Evolutionary conservation across 768 basidiomycete species (phyloP).

Genomic region (button mushroom (Agaricus bisporus)): DNA sequence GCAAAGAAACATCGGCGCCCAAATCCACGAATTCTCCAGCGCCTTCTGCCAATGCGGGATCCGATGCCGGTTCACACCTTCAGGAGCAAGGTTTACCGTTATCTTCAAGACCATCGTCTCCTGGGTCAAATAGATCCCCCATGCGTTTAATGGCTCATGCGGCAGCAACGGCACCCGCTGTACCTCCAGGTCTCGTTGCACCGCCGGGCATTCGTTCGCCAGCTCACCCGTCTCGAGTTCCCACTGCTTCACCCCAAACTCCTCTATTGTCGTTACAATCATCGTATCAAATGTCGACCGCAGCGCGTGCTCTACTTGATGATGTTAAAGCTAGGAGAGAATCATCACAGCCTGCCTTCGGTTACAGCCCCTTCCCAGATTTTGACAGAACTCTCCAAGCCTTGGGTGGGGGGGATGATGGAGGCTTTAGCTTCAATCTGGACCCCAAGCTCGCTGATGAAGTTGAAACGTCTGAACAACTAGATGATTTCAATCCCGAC

Average conservation of each 20-base stretch:
- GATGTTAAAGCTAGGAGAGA: constrained; percentile 77
- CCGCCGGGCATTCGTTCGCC: constrained; percentile 64
- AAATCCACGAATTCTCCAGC: constrained; percentile 35
- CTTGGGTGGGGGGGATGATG: constrained; percentile 56
- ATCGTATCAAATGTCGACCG: constrained; percentile 82
- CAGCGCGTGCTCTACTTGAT: constrained; percentile 78
- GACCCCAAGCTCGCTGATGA: constrained; percentile 70
- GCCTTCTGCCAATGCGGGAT: constrained; percentile 43
- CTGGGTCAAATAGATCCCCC: constrained; percentile 26
- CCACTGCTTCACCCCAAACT: constrained; percentile 45
- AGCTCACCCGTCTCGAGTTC: constrained; percentile 40
- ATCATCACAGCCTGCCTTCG: constrained; percentile 31
- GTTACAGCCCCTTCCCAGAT: constrained; percentile 75
- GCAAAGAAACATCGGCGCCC: constrained; percentile 18
- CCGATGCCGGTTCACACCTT: constrained; percentile 41
- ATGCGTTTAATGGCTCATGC: constrained; percentile 27
- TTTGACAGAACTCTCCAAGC: constrained; percentile 80
- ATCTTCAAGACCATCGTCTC: constrained; percentile 31
- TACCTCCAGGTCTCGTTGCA: constrained; percentile 47
- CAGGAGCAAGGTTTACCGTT: constrained; percentile 36
- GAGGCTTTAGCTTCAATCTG: constrained; percentile 82
- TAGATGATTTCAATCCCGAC: constrained; percentile 48
- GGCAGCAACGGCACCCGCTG: constrained; percentile 24
- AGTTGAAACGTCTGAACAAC: constrained; percentile 28
- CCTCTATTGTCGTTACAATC: constrained; percentile 48